A percentile compares a stretch with the other conserved stretches of the same genome.
Evolutionary conservation across 352 stramenopile genomes (phyloP).

Genomic region (Aphanomyces stellatus): DNA sequence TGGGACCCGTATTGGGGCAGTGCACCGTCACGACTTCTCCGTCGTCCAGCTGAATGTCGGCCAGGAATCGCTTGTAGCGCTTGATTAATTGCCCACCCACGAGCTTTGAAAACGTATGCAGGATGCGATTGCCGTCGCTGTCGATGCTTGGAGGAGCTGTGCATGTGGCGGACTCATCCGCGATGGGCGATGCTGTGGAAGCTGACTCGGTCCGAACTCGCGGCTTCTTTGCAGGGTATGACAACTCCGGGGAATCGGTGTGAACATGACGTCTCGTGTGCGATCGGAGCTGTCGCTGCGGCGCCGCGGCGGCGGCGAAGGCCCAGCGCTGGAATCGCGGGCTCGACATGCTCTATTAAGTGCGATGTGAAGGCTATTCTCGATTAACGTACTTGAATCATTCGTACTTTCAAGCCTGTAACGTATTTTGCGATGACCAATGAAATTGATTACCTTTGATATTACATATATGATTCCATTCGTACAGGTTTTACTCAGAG

Average conservation of each 20-base stretch:
- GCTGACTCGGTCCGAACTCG: neutral
- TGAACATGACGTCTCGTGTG: neutral
- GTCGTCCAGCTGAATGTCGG: conserved; percentile 54
- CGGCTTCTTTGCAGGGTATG: neutral
- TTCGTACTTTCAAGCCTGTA: no score
- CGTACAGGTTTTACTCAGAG: no score
- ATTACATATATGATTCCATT: no score
- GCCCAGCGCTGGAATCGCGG: neutral
- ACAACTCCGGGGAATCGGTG: neutral
- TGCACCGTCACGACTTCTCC: conserved; percentile 55
- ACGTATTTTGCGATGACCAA: no score
- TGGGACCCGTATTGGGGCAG: conserved; percentile 75
- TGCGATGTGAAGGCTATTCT: no score
- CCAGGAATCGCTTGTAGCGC: conserved; percentile 79
- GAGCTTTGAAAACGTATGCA: conserved; percentile 47
- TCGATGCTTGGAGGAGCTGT: no score
- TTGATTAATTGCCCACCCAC: conserved; percentile 45
- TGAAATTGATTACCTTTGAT: no score
- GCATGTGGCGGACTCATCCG: no score
- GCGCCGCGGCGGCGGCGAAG: neutral
- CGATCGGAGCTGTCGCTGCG: neutral
- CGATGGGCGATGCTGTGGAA: no score
- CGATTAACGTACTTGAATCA: no score
- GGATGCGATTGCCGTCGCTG: conserved; percentile 21
- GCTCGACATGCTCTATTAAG: neutral